Evolutionary conservation across 1,139 yeast genomes (phyloP).

Genomic region (Scheffersomyces cryptocercus): DNA sequence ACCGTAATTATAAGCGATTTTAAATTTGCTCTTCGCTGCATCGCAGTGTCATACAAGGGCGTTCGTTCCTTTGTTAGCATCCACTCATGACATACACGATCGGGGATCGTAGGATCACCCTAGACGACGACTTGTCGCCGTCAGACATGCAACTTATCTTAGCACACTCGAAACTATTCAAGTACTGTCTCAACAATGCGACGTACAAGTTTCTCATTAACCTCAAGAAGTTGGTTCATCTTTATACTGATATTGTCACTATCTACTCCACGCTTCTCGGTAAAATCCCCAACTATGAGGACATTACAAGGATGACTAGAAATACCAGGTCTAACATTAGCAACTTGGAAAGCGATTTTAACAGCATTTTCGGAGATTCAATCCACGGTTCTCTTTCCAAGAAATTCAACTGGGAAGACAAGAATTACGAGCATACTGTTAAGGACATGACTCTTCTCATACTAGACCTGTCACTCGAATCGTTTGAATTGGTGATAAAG

Average conservation of each 20-base stretch:
- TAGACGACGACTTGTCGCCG: conserved; percentile 22
- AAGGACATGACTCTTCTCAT: conserved; percentile 22
- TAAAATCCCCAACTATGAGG: conserved; percentile 46
- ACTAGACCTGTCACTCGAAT: conserved; percentile 21
- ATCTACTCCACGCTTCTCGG: conserved; percentile 42
- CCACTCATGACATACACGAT: conserved; percentile 34
- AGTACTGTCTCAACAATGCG: conserved; percentile 36
- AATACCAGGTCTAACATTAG: conserved; percentile 23
- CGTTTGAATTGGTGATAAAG: conserved; percentile 23
- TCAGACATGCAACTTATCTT: conserved; percentile 28
- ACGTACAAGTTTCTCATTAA: conserved; percentile 28
- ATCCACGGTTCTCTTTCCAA: background rate
- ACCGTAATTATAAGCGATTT: too few relatives aligned
- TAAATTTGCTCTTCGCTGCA: too few relatives aligned
- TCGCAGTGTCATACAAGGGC: background rate
- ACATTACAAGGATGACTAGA: conserved; percentile 37
- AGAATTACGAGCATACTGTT: conserved; percentile 25
- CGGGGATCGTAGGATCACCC: conserved; percentile 29
- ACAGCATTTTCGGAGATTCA: conserved; percentile 26
- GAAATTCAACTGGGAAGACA: conserved; percentile 28
- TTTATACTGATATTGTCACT: conserved; percentile 40
- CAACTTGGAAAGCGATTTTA: conserved; percentile 36
- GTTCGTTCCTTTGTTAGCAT: background rate
- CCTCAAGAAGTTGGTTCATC: conserved; percentile 35
- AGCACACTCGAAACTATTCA: conserved; percentile 32